These are phyloP conservation scores for Pythium scleroteichum DNA, from an alignment of 352 stramenopile species.

Conservation along the genomic window DNA sequence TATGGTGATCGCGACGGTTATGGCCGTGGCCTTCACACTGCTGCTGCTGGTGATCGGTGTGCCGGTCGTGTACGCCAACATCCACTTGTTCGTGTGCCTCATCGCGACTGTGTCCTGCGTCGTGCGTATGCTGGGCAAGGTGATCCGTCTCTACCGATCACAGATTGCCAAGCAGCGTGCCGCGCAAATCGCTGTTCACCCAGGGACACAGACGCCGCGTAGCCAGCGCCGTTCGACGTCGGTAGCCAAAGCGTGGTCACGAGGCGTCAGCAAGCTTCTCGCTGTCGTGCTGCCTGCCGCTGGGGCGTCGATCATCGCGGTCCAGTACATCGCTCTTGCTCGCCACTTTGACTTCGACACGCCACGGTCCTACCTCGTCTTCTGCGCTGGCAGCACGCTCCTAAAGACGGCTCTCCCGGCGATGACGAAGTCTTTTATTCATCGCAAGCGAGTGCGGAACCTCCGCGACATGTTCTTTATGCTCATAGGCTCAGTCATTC, in stretches of 20 bases:
- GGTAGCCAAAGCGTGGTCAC: neutral
- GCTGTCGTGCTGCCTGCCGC: too few species aligned
- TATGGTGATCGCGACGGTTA: neutral
- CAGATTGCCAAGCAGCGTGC: neutral
- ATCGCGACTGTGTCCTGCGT: neutral
- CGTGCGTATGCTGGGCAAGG: neutral
- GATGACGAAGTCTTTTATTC: constrained; percentile 5
- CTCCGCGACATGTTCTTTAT: constrained; percentile 16
- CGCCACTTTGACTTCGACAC: neutral
- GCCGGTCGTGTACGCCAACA: neutral
- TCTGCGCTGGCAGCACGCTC: neutral
- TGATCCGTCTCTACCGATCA: neutral
- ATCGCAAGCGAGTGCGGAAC: neutral
- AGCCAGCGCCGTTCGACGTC: too few species aligned
- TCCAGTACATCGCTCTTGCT: constrained; percentile 7
- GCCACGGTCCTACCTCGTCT: neutral
- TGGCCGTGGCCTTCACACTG: neutral
- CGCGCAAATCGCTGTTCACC: neutral
- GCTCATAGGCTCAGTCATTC: constrained; percentile 1
- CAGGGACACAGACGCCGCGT: too few species aligned
- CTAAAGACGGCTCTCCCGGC: constrained; percentile 2
- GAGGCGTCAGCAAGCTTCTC: too few species aligned
- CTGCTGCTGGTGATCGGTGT: neutral
- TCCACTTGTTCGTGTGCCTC: neutral
- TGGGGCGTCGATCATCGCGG: neutral